Evolutionary conservation across 192 early-diverging fungal species (phyloP).

Genomic region (Coemansia sp.): DNA sequence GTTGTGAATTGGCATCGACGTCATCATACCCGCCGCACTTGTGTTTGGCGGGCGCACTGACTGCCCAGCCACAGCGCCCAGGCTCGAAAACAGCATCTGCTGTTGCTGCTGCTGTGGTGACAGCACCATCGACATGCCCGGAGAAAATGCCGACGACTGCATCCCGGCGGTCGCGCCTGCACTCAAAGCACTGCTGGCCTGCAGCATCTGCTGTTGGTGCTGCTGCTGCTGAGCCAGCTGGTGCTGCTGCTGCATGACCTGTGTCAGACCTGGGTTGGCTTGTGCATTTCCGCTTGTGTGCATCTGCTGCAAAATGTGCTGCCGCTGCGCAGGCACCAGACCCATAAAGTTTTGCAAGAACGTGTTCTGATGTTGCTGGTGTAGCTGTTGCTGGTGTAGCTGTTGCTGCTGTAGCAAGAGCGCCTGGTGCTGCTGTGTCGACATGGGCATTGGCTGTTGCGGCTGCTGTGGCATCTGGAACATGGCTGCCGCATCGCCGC

Average conservation of each 20-base stretch:
- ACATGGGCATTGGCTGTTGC: conserved; percentile 17
- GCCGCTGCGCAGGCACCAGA: conserved; percentile 21
- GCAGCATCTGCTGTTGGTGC: conserved; percentile 17
- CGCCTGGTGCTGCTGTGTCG: conserved; percentile 23
- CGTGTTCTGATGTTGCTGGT: conserved; percentile 13
- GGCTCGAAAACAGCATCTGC: conserved; percentile 3
- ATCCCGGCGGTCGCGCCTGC: conserved; percentile 6
- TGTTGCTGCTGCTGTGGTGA: conserved; percentile 22
- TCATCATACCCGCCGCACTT: conserved; percentile 3
- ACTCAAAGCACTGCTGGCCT: conserved; percentile 2
- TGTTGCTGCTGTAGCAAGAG: conserved; percentile 20
- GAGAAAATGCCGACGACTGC: conserved; percentile 19
- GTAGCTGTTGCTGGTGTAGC: conserved; percentile 18
- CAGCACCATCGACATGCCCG: conserved; percentile 8
- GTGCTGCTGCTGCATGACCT: conserved; percentile 27
- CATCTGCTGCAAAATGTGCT: conserved; percentile 33
- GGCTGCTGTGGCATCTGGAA: conserved; percentile 18
- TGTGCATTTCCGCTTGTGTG: conserved; percentile 1
- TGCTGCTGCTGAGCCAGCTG: conserved; percentile 24
- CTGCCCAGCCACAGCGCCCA: not conserved
- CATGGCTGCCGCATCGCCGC: conserved; percentile 14
- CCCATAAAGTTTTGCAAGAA: conserved; percentile 8
- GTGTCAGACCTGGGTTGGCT: conserved; percentile 18
- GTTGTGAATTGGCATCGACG: conserved; percentile 1
- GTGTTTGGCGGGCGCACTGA: not conserved